A percentile compares a stretch with the other conserved stretches of the same genome.
Evolutionary conservation across 2,329 filamentous ascomycete species (phyloP).

Genomic region (Rhexocercosporidium sp.): DNA sequence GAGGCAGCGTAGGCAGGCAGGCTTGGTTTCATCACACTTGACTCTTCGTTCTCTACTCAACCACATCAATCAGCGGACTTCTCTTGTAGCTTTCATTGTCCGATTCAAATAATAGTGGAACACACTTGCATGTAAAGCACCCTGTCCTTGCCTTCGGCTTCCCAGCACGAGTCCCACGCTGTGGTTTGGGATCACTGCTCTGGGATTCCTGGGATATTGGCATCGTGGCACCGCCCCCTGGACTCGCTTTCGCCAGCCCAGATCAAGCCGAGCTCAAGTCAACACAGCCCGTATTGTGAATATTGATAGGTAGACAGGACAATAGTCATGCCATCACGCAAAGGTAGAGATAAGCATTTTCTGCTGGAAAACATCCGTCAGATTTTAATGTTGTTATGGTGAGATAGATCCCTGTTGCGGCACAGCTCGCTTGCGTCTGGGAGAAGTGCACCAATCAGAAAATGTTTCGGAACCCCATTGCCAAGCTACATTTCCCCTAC

Average conservation of each 20-base stretch:
- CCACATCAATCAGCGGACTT: background rate
- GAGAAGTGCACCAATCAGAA: background rate
- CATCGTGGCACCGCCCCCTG: background rate
- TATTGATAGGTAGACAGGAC: background rate
- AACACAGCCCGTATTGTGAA: background rate
- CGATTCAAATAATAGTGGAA: background rate
- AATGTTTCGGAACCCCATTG: background rate
- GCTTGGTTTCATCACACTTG: constrained; percentile 16
- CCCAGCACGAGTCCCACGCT: constrained; percentile 1
- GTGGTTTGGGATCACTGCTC: background rate
- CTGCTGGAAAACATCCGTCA: too few species aligned
- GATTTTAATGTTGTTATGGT: background rate
- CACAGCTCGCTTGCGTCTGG: background rate
- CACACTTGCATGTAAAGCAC: constrained; percentile 16
- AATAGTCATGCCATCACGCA: background rate
- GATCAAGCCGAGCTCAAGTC: background rate
- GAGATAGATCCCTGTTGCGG: background rate
- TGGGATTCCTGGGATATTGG: background rate
- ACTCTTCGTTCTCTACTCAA: constrained; percentile 10
- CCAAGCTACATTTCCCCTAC: background rate
- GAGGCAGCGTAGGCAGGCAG: constrained; percentile 13
- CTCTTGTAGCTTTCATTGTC: background rate
- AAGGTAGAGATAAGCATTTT: background rate
- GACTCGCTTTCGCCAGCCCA: background rate
- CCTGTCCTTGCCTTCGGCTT: constrained; percentile 12